Base-by-base conservation (phyloP, 169 alveolate genomes). In the Theileria orientalis region DNA sequence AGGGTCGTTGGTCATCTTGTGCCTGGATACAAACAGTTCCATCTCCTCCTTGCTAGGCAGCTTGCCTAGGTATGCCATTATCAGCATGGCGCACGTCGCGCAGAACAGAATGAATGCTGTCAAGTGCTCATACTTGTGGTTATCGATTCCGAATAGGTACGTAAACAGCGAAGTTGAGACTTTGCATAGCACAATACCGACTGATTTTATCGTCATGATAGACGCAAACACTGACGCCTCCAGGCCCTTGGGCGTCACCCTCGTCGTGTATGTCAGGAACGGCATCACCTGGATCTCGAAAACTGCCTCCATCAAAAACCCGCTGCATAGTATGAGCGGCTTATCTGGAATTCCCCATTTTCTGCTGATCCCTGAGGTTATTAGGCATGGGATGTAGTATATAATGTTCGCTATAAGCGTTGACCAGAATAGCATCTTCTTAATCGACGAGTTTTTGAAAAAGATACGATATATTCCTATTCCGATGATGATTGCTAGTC, bases 181-280 rank as follows among this genome's bases (percentile, higher is more conserved):
- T 52, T 94, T 91, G 46, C 97, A 92, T 5, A 96, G 82, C 59
- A 95, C 82, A 16, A 92, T 87, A 3, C 99, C 99, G 25, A 96
- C 86, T 74, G 95, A 94, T 44, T 95, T 87, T 44, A 97, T 94
- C 21, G 98, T 92, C 93, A 95, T 91, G 80, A 97, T 93, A 57
- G 96, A 86, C 16, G 98, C 98, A 86, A 94, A 96, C 79, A 97
- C 96, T 41, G 98, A 90, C 44, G 99, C 99, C 90, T 96, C 99
- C 46, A 96, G 94, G 16, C 96, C 96, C 71, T 94, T 93, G 16
- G 99, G 99, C 63, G 98, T 95, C 49, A 96, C 85, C 52, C 93
- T 87, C 19, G 98, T 94, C 1, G 98, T 96, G 57, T 95, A 71
- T 21, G 95, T 96, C 70, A 96, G 91, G 25, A 97, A 83, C 21